Base-by-base conservation (phyloP, 441 rosid genomes). In the Melastoma candidum region DNA sequence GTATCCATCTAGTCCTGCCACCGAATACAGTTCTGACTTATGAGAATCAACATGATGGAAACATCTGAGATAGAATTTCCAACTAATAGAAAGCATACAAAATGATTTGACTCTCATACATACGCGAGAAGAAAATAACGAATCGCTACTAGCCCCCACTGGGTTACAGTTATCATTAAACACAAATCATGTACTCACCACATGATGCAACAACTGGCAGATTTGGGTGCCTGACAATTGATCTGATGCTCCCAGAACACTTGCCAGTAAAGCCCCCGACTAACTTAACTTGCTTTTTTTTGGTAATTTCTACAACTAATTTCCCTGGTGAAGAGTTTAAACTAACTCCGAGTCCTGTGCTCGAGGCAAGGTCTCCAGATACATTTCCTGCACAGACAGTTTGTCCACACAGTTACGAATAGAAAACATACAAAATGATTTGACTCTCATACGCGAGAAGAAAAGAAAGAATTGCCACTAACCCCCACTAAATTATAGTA, bases 161-260 rank as follows among this genome's bases (percentile, higher is more conserved):
- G 41, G 8, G 41, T 32, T 32, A 8, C 5, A 32, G 8, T 4
- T 32, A 32, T 32, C 29, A 14, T n/a, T 17, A n/a, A 45, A 32
- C 24, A 52, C n/a, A 43, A 39, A 52, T 24, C 46, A n/a, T 26
- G 24, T 46, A 63, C 84, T 77, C 74, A 92, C 97, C 98, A 36
- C 96, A 88, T 68, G 98, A 86, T 54, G 92, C 94, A 57, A 92
- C 65, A 49, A 92, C 79, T 45, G 75, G 90, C 55, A 77, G 79
- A 1, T 77, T 71, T 26, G 90, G 87, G 64, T 92, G 98, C 71
- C 86, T 79, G 48, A 73, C 81, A 13, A 88, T 77, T 56, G 89
- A 85, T 78, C 85, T 79, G 54, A 85, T 83, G 79, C 95, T 81
- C 57, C 97, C 96, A 52, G 95, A 76, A 66, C 95, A 88, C 71